Conservation (phyloP, 1,139 yeast species). For the Meyerozyma elateridarum region DNA sequence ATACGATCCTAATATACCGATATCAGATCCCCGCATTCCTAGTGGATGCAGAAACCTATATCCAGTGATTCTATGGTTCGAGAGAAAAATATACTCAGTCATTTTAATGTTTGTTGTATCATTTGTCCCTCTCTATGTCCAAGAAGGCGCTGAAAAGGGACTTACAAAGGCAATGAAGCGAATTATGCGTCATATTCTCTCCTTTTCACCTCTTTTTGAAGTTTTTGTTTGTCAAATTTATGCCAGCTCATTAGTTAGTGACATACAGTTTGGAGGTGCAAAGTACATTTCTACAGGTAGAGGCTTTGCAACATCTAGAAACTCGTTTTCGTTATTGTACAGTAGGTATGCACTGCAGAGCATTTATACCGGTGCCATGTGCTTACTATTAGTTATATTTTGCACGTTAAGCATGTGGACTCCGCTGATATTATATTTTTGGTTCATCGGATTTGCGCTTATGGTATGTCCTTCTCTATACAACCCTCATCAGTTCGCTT, state of each 20-base stretch:
- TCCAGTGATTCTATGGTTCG: conserved; percentile 49
- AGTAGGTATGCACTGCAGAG: conserved; percentile 45
- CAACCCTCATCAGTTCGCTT: conserved; percentile 49
- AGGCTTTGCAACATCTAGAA: conserved; percentile 49
- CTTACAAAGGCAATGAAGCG: conserved; percentile 41
- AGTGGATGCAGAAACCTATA: conserved; percentile 43
- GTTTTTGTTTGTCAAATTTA: conserved; percentile 50
- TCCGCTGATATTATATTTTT: conserved; percentile 42
- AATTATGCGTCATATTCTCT: conserved; percentile 42
- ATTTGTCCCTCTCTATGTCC: conserved; percentile 46
- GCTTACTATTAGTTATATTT: conserved; percentile 37
- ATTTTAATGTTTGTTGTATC: conserved; percentile 47
- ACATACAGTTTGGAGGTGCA: conserved; percentile 50
- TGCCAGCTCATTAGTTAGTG: conserved; percentile 44
- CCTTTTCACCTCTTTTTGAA: conserved; percentile 50
- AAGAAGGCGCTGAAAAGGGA: conserved; percentile 50
- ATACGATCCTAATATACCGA: conserved; percentile 40
- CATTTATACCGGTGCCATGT: conserved; percentile 38
- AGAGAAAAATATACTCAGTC: conserved; percentile 45
- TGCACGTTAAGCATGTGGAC: conserved; percentile 47
- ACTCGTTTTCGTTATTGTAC: conserved; percentile 40
- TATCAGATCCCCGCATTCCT: conserved; percentile 44
- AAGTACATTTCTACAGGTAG: conserved; percentile 52
- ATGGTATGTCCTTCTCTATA: conserved; percentile 46
- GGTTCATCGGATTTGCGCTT: conserved; percentile 44